A percentile compares a stretch with the other conserved stretches of the same genome.
Evolutionary conservation across 176 grass and related monocot genomes (phyloP).

Genomic region (Avena eriantha): DNA sequence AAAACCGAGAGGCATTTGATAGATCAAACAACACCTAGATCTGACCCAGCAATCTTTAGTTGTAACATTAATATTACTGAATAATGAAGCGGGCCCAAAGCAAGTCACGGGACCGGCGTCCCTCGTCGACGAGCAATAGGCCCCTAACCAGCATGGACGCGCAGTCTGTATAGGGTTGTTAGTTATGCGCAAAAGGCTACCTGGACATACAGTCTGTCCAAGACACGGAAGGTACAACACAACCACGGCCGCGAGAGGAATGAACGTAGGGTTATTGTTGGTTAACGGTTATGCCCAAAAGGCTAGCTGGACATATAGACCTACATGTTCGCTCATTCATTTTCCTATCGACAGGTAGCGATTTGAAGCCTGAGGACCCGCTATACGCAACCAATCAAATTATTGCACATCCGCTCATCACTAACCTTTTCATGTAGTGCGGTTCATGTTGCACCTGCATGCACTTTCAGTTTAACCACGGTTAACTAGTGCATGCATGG

Average conservation of each 20-base stretch:
- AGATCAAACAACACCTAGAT: background rate
- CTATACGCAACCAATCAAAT: background rate
- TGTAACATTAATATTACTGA: background rate
- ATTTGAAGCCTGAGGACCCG: background rate
- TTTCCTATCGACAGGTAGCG: background rate
- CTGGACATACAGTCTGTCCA: background rate
- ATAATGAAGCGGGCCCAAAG: background rate
- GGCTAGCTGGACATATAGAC: background rate
- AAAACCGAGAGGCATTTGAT: background rate
- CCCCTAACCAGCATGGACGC: background rate
- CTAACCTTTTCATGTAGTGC: background rate
- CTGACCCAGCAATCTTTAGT: background rate
- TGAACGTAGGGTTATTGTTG: slow-evolving; percentile 10
- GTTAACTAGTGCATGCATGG: background rate
- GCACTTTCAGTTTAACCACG: background rate
- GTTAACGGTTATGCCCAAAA: background rate
- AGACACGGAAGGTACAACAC: background rate
- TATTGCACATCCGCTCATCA: background rate
- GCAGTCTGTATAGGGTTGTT: no score
- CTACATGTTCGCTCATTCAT: background rate
- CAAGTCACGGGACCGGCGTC: background rate
- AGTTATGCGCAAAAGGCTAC: no score
- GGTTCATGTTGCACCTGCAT: background rate
- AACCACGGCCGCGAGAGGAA: background rate
- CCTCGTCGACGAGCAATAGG: no score